Conservation (phyloP, 192 early-diverging fungal species). For the Mycoemilia scoparia region DNA sequence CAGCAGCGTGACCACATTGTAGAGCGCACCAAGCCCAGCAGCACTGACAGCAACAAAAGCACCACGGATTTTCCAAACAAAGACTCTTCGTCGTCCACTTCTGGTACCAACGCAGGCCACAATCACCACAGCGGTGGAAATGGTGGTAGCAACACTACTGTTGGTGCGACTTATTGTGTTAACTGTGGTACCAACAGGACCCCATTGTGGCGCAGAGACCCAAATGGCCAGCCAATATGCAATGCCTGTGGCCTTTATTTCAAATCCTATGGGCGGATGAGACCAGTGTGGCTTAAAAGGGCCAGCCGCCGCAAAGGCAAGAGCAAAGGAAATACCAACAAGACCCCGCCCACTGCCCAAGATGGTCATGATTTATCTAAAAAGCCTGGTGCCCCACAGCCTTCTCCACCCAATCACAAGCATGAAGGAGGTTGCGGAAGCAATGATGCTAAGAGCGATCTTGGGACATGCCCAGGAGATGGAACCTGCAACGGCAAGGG, state of each 20-base stretch:
- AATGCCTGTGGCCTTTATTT: constrained; percentile 54
- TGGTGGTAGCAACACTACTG: not conserved
- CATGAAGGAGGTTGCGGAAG: not conserved
- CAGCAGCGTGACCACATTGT: too few species aligned
- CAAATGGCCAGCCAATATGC: constrained; percentile 54
- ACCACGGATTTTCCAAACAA: not conserved
- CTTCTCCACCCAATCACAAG: not conserved
- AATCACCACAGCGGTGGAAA: not conserved
- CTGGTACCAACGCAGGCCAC: not conserved
- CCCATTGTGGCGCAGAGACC: constrained; percentile 63
- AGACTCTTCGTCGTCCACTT: not conserved
- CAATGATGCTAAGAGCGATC: not conserved
- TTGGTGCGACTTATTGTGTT: constrained; percentile 34
- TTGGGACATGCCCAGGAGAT: constrained; percentile 53
- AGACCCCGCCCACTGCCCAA: not conserved
- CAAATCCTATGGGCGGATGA: constrained; percentile 28
- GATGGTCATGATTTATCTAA: too few species aligned
- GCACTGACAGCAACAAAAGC: not conserved
- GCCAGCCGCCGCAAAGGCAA: constrained; percentile 4
- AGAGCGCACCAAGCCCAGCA: not conserved
- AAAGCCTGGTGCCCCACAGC: not conserved
- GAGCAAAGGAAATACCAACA: not conserved
- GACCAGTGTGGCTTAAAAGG: constrained; percentile 25
- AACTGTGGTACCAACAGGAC: constrained; percentile 65
- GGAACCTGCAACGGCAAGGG: constrained; percentile 61